These are phyloP conservation scores for Chaetomiaceae sp. DNA, from an alignment of 2,329 filamentous ascomycete genomes.

Conservation along the genomic window DNA sequence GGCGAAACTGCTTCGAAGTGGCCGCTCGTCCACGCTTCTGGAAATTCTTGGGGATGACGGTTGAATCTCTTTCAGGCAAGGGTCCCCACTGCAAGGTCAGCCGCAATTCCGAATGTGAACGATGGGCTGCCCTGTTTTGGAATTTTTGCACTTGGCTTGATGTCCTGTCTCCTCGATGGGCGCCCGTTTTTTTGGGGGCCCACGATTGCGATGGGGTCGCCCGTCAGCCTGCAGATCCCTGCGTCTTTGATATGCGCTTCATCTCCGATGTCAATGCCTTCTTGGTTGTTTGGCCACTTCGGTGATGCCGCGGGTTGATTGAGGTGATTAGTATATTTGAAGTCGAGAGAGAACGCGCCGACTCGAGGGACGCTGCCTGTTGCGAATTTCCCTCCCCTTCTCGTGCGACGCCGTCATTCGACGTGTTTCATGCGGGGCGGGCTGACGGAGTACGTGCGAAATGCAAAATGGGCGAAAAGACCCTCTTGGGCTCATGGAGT, in stretches of 20 bases:
- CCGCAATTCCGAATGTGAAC: constrained; percentile 12
- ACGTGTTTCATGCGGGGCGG: constrained; percentile 18
- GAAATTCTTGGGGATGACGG: background rate
- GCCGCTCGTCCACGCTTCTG: background rate
- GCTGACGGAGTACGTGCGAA: background rate
- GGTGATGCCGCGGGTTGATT: constrained; percentile 9
- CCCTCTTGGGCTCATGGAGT: no score
- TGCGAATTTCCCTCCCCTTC: background rate
- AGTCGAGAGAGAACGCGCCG: background rate
- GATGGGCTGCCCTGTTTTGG: constrained; percentile 5
- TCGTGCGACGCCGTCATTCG: constrained; percentile 15
- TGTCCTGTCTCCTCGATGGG: no score
- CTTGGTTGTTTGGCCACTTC: background rate
- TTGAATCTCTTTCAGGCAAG: constrained; percentile 1
- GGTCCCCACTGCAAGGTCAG: constrained; percentile 1
- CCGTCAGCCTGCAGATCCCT: constrained; percentile 17
- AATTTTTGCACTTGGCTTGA: background rate
- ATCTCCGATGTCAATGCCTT: constrained; percentile 37
- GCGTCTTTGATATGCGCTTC: constrained; percentile 29
- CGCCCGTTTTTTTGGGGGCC: no score
- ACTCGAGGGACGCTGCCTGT: background rate
- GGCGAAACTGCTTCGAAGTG: no score
- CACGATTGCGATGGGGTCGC: background rate
- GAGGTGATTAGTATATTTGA: no score
- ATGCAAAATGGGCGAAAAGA: no score